Evolutionary conservation across 2,329 filamentous ascomycete species (phyloP).

Genomic region (Sporothrix pseudoabietina): DNA sequence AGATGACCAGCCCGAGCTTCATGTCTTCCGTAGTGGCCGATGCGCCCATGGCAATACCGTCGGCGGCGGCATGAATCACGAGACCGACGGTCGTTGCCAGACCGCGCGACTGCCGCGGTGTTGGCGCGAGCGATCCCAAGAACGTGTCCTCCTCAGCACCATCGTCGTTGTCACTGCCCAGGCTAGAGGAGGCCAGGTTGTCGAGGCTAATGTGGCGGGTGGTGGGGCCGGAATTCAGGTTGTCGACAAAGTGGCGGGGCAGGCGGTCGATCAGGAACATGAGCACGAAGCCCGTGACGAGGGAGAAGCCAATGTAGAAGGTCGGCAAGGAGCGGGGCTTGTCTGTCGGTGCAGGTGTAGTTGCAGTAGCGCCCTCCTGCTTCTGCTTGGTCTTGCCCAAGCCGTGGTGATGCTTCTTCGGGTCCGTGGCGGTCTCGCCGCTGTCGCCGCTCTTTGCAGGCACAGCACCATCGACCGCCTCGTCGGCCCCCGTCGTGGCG

Average conservation of each 20-base stretch:
- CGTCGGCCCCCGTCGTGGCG: background rate
- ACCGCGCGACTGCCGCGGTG: conserved; percentile 61
- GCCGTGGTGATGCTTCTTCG: conserved; percentile 3
- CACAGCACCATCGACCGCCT: background rate
- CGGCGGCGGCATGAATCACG: conserved; percentile 93
- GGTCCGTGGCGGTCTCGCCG: background rate
- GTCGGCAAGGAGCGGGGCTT: conserved; percentile 54
- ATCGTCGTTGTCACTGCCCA: conserved; percentile 24
- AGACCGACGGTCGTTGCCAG: conserved; percentile 88
- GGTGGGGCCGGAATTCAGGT: conserved; percentile 64
- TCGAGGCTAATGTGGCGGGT: conserved; percentile 88
- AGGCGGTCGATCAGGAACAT: conserved; percentile 96
- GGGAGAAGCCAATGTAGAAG: conserved; percentile 81
- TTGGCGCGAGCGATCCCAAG: conserved; percentile 59
- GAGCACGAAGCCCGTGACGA: conserved; percentile 86
- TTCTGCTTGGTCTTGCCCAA: conserved; percentile 32
- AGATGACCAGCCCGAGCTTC: conserved; percentile 85
- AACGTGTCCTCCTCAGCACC: conserved; percentile 57
- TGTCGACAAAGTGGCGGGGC: conserved; percentile 70
- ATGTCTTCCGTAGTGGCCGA: conserved; percentile 74
- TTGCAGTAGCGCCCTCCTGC: conserved; percentile 39
- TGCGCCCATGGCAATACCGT: conserved; percentile 93
- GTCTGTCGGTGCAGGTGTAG: conserved; percentile 33
- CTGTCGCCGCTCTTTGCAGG: background rate
- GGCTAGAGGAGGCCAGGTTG: conserved; percentile 60